Percentiles rank a stretch among this genome's conserved stretches.
These are phyloP conservation scores for Ophiocordyceps robertsii DNA, from an alignment of 2,329 filamentous ascomycete genomes.

Conservation along the genomic window DNA sequence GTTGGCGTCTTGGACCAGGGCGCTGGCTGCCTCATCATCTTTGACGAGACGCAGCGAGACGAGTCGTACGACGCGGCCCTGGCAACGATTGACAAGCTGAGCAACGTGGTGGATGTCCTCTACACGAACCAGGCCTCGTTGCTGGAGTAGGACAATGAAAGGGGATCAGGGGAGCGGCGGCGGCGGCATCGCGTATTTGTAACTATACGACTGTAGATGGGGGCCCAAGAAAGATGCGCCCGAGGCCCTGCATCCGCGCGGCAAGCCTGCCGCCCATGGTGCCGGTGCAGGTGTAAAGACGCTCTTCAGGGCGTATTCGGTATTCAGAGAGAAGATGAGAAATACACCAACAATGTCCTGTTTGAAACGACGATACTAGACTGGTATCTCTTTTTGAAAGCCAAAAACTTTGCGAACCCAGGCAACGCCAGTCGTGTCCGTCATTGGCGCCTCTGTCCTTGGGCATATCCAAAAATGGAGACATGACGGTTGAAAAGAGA, in stretches of 20 bases:
- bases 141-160: conserved; percentile 53
- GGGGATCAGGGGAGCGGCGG: not conserved
- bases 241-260: too few relatives aligned
- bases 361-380: too few relatives aligned
- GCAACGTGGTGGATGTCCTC: conserved; percentile 90
- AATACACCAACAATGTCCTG: too few relatives aligned
- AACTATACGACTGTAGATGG: not conserved
- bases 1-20: conserved; percentile 95
- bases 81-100: conserved; percentile 91
- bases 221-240: not conserved
- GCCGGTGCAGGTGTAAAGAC: too few relatives aligned
- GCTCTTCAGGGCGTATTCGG: too few relatives aligned
- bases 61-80: conserved; percentile 89
- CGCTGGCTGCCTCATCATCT: conserved; percentile 93
- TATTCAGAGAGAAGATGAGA: too few relatives aligned
- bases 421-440: too few relatives aligned
- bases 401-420: too few relatives aligned
- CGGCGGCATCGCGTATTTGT: conserved; percentile 4
- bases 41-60: conserved; percentile 86
- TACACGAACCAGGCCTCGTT: conserved; percentile 96
- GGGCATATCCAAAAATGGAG: not conserved
- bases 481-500: not conserved
- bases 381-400: too few relatives aligned
- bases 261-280: too few relatives aligned
- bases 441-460: too few relatives aligned